phyloP scores from a whole-genome alignment of 1,284 basidiomycete species.

The Neonothopanus nambi region DNA sequence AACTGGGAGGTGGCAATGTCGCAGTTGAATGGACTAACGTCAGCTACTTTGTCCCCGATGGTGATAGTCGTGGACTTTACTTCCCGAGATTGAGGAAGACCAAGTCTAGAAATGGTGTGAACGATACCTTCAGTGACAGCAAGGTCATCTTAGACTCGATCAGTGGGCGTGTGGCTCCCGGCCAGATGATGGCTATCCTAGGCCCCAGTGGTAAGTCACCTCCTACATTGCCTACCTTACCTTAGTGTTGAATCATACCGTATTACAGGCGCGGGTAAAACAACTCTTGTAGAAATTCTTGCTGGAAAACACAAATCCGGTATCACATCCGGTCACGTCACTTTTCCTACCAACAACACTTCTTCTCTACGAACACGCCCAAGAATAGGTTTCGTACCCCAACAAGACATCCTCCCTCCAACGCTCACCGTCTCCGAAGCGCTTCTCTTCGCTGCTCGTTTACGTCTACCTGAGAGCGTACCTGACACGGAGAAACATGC shows the following conservation, averaged over 20 bases:
- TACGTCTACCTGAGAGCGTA: constrained; percentile 83
- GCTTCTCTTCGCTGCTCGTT: constrained; percentile 78
- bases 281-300: constrained; percentile 82
- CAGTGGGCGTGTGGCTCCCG: constrained; percentile 68
- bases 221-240: neutral
- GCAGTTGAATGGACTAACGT: constrained; percentile 71
- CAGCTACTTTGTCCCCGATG: constrained; percentile 58
- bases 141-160: constrained; percentile 75
- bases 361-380: constrained; percentile 29
- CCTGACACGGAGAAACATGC: constrained; percentile 65
- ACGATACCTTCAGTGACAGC: constrained; percentile 35
- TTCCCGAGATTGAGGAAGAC: constrained; percentile 15
- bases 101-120: constrained; percentile 20
- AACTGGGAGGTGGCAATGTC: constrained; percentile 47
- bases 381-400: constrained; percentile 82
- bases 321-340: constrained; percentile 62
- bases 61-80: constrained; percentile 6
- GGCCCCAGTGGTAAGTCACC: constrained; percentile 72
- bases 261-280: constrained; percentile 72
- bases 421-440: constrained; percentile 84
- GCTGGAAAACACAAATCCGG: constrained; percentile 78
- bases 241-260: neutral
- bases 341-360: constrained; percentile 44
- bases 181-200: constrained; percentile 84
- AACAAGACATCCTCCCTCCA: constrained; percentile 79